Evolutionary conservation across 106 monocot species (phyloP).

Genomic region (Alisma plantagoaquatica): DNA sequence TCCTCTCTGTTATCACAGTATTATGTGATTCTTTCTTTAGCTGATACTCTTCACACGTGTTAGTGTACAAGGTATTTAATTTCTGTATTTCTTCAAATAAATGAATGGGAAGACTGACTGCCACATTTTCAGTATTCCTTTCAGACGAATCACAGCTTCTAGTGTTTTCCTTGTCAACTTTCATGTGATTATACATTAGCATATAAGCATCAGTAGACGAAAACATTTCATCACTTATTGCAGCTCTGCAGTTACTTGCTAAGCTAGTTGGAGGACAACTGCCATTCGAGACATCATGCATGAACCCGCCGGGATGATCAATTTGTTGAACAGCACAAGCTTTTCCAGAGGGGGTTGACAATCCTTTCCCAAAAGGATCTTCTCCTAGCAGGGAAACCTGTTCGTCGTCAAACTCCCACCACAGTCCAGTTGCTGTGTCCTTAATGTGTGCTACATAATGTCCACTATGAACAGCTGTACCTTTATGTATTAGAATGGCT

Average conservation of each 20-base stretch:
- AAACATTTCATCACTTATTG: conserved; percentile 41
- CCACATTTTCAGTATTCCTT: conserved; percentile 2
- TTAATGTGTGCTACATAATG: conserved; percentile 98
- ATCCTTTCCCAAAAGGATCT: conserved; percentile 67
- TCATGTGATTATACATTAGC: conserved; percentile 82
- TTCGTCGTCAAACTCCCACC: conserved; percentile 99
- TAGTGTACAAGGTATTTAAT: conserved; percentile 46
- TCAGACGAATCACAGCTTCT: conserved; percentile 1
- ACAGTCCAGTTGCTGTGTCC: conserved; percentile 66
- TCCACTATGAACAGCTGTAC: conserved; percentile 80
- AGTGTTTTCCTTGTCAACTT: conserved; percentile 9
- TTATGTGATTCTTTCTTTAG: conserved; percentile 50
- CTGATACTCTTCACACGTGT: conserved; percentile 65
- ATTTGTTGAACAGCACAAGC: conserved; percentile 2
- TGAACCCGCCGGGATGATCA: conserved; percentile 2
- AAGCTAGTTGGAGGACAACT: conserved; percentile 9
- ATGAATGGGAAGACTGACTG: conserved; percentile 43
- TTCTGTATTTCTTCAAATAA: conserved; percentile 48
- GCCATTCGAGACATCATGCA: conserved; percentile 31
- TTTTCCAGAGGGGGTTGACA: conserved; percentile 29
- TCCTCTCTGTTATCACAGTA: conserved; percentile 47
- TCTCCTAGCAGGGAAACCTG: conserved; percentile 69
- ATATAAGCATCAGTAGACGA: conserved; percentile 97
- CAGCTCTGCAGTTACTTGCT: not conserved
- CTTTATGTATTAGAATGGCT: conserved; percentile 96